Percentiles rank a stretch among this genome's conserved stretches.
Conservation (phyloP, 2,329 filamentous ascomycete species). For the Cyphellophora europaea region DNA sequence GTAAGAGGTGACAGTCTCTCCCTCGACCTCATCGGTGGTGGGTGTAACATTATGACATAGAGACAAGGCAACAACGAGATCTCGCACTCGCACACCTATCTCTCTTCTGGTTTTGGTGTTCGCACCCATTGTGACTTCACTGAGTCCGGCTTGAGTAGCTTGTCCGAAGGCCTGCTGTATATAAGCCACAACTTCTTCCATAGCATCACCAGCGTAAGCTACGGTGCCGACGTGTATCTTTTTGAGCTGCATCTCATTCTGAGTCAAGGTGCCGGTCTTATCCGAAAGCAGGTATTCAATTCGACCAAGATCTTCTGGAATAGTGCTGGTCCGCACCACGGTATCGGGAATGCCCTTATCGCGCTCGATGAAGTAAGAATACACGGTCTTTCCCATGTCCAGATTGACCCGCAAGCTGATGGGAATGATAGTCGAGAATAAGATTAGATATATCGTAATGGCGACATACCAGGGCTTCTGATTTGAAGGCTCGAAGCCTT, state of each 20-base stretch:
- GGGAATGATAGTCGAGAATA: conserved; percentile 98
- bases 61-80: conserved; percentile 83
- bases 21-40: conserved; percentile 73
- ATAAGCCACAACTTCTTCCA: conserved; percentile 90
- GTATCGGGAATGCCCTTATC: conserved; percentile 85
- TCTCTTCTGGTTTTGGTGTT: conserved; percentile 82
- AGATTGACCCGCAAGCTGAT: conserved; percentile 94
- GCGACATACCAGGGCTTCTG: conserved; percentile 76
- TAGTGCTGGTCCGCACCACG: conserved; percentile 91
- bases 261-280: conserved; percentile 84
- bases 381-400: conserved; percentile 93
- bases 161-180: conserved; percentile 72
- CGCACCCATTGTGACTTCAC: too few species aligned
- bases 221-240: conserved; percentile 98
- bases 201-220: conserved; percentile 95
- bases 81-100: conserved; percentile 85
- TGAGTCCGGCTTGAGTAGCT: conserved; percentile 7
- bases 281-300: conserved; percentile 99
- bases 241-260: conserved; percentile 98
- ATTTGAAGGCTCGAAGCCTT: conserved; percentile 58
- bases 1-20: conserved; percentile 69
- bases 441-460: conserved; percentile 93
- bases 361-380: conserved; percentile 88
- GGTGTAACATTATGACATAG: conserved; percentile 97
- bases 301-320: conserved; percentile 88